A percentile compares a stretch with the other conserved stretches of the same genome.
Evolutionary conservation across 2,329 filamentous ascomycete genomes (phyloP).

Genomic region (Aspergillus fumigatus): DNA sequence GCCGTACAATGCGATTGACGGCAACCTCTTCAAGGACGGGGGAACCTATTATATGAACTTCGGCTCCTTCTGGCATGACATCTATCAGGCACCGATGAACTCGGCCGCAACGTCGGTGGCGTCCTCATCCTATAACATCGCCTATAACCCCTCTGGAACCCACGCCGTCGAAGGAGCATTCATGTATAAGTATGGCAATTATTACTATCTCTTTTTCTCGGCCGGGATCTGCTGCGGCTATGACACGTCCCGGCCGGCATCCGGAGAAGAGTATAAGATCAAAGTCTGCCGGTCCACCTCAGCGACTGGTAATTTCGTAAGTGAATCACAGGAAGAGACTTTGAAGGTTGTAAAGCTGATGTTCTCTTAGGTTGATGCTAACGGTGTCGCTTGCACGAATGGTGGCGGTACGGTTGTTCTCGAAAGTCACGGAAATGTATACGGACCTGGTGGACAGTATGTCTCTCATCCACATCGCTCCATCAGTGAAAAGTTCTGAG

Average conservation of each 20-base stretch:
- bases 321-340: background rate
- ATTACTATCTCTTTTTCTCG: slow-evolving; percentile 63
- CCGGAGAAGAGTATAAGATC: slow-evolving; percentile 62
- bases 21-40: slow-evolving; percentile 46
- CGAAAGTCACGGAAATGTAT: slow-evolving; percentile 55
- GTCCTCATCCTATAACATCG: slow-evolving; percentile 45
- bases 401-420: slow-evolving; percentile 60
- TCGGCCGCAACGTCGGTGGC: slow-evolving; percentile 27
- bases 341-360: background rate
- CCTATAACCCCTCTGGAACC: slow-evolving; percentile 48
- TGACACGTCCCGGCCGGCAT: slow-evolving; percentile 47
- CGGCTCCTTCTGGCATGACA: slow-evolving; percentile 64
- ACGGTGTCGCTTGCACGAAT: slow-evolving; percentile 49
- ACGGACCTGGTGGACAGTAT: slow-evolving; percentile 63
- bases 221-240: slow-evolving; percentile 59
- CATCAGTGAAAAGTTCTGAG: background rate
- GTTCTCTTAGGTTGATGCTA: slow-evolving; percentile 43
- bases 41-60: slow-evolving; percentile 53
- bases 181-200: slow-evolving; percentile 52
- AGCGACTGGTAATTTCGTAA: slow-evolving; percentile 51
- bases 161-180: slow-evolving; percentile 56
- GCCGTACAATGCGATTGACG: slow-evolving; percentile 59
- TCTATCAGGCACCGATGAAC: slow-evolving; percentile 56
- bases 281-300: slow-evolving; percentile 57
- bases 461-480: slow-evolving; percentile 24